Evolutionary conservation across 208 protist species (phyloP).

Genomic region (Polymyxa betae): DNA sequence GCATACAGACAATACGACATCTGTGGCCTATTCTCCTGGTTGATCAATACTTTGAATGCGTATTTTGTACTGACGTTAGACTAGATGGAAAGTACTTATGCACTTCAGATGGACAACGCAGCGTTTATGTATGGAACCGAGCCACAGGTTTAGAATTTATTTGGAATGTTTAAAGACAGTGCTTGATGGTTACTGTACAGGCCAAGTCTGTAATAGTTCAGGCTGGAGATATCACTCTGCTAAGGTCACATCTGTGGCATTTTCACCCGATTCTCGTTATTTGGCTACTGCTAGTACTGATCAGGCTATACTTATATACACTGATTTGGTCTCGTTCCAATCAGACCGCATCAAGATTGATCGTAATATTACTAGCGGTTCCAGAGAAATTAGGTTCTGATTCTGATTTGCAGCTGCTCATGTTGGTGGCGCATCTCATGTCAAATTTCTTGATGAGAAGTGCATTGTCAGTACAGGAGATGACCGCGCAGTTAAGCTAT

Average conservation of each 20-base stretch:
- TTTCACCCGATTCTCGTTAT: neutral
- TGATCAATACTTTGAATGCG: neutral
- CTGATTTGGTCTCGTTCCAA: neutral
- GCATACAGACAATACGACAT: neutral
- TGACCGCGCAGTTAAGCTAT: constrained; percentile 38
- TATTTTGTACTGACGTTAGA: neutral
- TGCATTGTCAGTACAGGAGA: constrained; percentile 3
- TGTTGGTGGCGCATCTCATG: constrained; percentile 16
- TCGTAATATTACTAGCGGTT: neutral
- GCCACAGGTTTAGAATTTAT: neutral
- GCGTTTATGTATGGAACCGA: constrained; percentile 33
- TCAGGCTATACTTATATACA: neutral
- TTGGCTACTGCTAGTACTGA: constrained; percentile 15
- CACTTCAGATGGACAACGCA: neutral
- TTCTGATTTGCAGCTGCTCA: neutral
- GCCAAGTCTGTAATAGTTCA: neutral
- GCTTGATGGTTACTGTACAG: neutral
- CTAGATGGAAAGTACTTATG: neutral
- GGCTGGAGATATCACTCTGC: neutral
- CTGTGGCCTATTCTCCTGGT: constrained; percentile 26
- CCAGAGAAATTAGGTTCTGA: neutral
- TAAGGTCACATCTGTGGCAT: neutral
- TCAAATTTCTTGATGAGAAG: constrained; percentile 18
- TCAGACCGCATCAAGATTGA: constrained; percentile 29
- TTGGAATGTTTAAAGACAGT: neutral